Evolutionary conservation across 1,139 yeast genomes (phyloP).

Genomic region (Blastobotrys ciferrii): DNA sequence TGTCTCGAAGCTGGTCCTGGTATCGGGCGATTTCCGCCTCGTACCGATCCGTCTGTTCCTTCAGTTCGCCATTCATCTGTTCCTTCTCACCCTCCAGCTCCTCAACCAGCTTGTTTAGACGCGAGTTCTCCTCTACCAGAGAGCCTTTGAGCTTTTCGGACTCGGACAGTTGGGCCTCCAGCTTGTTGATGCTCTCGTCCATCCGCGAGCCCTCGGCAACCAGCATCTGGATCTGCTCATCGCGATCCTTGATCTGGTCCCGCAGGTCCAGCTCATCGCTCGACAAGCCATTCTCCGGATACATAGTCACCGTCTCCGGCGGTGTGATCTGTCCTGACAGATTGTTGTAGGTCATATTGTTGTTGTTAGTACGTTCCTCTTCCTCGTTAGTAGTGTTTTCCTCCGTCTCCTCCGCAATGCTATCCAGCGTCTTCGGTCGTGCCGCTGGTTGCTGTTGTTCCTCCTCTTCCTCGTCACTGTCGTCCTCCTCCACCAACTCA

Average conservation of each 20-base stretch:
- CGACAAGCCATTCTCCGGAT: constrained; percentile 5
- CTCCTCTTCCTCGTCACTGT: constrained; percentile 28
- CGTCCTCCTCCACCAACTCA: constrained; percentile 32
- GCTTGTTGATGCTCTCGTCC: constrained; percentile 30
- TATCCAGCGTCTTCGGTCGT: constrained; percentile 13
- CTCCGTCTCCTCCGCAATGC: constrained; percentile 22
- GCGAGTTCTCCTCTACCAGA: constrained; percentile 34
- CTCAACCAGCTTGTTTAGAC: constrained; percentile 32
- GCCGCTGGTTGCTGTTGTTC: neutral
- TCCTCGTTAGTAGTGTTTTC: constrained; percentile 7
- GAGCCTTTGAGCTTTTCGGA: constrained; percentile 32
- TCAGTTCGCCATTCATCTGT: constrained; percentile 5
- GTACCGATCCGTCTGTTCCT: constrained; percentile 7
- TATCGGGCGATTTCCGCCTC: constrained; percentile 14
- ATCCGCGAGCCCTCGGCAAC: constrained; percentile 33
- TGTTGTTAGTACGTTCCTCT: neutral
- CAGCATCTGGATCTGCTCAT: constrained; percentile 33
- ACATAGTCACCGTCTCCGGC: constrained; percentile 12
- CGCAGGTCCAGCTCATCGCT: constrained; percentile 11
- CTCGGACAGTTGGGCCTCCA: constrained; percentile 33
- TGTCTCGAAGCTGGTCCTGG: constrained; percentile 16
- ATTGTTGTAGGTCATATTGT: neutral
- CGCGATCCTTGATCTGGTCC: constrained; percentile 26
- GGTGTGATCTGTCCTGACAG: constrained; percentile 20
- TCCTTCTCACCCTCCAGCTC: constrained; percentile 29